Conservation (phyloP, 768 basidiomycete species). For the Holtermanniella nyarrowii region DNA sequence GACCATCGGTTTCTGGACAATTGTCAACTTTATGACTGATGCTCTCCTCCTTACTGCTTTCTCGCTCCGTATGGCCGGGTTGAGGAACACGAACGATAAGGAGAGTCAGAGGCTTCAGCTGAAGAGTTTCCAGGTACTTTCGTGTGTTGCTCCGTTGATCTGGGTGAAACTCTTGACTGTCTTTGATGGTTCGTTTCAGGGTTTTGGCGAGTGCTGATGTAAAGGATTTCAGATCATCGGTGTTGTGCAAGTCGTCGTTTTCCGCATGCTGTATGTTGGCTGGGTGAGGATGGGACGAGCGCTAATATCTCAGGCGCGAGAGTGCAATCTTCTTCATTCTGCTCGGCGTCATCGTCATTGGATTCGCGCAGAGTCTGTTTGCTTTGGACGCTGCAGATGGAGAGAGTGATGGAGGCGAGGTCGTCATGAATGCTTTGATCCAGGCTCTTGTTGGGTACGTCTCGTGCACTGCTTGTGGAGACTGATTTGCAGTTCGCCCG, state of each 20-base stretch:
- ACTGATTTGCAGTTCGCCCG: conserved; percentile 28
- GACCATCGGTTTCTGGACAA: conserved; percentile 45
- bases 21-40: conserved; percentile 61
- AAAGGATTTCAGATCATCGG: conserved; percentile 78
- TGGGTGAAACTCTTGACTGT: conserved; percentile 49
- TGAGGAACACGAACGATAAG: conserved; percentile 39
- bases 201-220: background rate
- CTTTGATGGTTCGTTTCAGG: conserved; percentile 22
- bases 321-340: conserved; percentile 86
- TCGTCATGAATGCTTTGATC: conserved; percentile 63
- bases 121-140: conserved; percentile 75
- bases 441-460: conserved; percentile 73
- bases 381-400: conserved; percentile 89
- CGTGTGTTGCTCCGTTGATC: conserved; percentile 76
- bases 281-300: background rate
- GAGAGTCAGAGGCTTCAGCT: conserved; percentile 43
- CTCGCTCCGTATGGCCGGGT: conserved; percentile 57
- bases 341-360: conserved; percentile 67
- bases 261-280: conserved; percentile 59
- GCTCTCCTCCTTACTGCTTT: conserved; percentile 64
- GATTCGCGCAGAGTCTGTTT: conserved; percentile 77
- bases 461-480: background rate
- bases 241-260: conserved; percentile 86
- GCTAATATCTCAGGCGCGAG: conserved; percentile 48
- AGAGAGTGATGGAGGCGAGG: conserved; percentile 45